phyloP scores from a whole-genome alignment of 805 yeast genomes.

The Peterozyma xylosa region DNA sequence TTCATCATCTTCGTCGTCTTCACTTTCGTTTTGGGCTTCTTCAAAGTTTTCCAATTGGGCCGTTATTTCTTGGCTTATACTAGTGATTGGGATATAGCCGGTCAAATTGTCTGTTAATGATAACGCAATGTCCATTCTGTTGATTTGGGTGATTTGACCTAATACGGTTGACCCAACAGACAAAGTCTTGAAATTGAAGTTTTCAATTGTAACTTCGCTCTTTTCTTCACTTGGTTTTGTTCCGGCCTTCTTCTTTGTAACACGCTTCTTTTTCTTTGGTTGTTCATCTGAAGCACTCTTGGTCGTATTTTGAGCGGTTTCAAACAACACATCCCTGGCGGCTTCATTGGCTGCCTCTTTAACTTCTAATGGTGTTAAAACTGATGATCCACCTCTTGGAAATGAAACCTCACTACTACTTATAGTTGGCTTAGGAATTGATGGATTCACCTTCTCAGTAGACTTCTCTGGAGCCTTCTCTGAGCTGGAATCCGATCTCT shows the following conservation, averaged over 20 bases:
- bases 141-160: constrained; percentile 65
- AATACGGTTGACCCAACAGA: constrained; percentile 67
- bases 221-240: constrained; percentile 22
- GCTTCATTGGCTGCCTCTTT: constrained; percentile 93
- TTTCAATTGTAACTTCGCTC: constrained; percentile 46
- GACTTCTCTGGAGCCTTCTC: constrained; percentile 19
- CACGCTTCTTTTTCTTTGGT: constrained; percentile 32
- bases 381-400: constrained; percentile 94
- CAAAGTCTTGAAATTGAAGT: constrained; percentile 52
- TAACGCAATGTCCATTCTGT: constrained; percentile 55
- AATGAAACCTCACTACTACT: constrained; percentile 45
- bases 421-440: constrained; percentile 13
- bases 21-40: constrained; percentile 35
- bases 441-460: neutral
- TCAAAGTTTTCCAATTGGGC: constrained; percentile 49
- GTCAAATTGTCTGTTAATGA: constrained; percentile 74
- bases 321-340: constrained; percentile 77
- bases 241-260: constrained; percentile 18
- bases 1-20: constrained; percentile 28
- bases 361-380: constrained; percentile 81
- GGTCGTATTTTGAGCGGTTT: constrained; percentile 11
- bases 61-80: constrained; percentile 59
- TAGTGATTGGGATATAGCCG: constrained; percentile 73
- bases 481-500: constrained; percentile 34
- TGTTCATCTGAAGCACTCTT: constrained; percentile 13